Conservation (phyloP, 2,329 filamentous ascomycete genomes). For the Zalaria obscura region DNA sequence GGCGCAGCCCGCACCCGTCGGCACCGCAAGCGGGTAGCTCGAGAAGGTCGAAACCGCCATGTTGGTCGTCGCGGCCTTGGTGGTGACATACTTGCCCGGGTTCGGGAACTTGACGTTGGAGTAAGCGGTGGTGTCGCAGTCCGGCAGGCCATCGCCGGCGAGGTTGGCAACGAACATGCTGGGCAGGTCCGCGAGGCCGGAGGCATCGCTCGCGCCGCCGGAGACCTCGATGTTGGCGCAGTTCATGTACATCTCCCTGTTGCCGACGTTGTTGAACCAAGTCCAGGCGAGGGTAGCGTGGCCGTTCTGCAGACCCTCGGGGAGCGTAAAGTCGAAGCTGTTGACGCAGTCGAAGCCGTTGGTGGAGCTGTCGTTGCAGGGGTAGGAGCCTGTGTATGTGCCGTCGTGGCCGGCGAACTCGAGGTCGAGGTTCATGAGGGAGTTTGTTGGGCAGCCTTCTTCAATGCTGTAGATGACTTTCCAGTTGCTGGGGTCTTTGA, state of each 20-base stretch:
- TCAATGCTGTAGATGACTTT: slow-evolving; percentile 82
- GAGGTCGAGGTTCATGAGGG: slow-evolving; percentile 41
- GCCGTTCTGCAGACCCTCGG: slow-evolving; percentile 55
- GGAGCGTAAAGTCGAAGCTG: slow-evolving; percentile 57
- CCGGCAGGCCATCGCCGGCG: slow-evolving; percentile 22
- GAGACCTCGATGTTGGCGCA: slow-evolving; percentile 63
- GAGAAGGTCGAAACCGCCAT: slow-evolving; percentile 7
- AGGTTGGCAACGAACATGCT: slow-evolving; percentile 67
- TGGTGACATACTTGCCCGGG: slow-evolving; percentile 45
- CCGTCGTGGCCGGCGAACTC: slow-evolving; percentile 1
- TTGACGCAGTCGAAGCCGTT: slow-evolving; percentile 21
- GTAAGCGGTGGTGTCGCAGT: slow-evolving; percentile 40
- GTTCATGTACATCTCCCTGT: slow-evolving; percentile 97
- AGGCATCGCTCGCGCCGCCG: slow-evolving; percentile 32
- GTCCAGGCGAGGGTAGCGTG: slow-evolving; percentile 79
- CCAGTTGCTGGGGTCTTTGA: slow-evolving; percentile 46
- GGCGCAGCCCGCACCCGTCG: slow-evolving; percentile 9
- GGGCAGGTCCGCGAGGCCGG: slow-evolving; percentile 49
- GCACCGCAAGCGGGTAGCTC: slow-evolving; percentile 11
- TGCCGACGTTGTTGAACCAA: slow-evolving; percentile 87
- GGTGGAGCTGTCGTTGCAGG: slow-evolving; percentile 4
- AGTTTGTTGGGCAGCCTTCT: slow-evolving; percentile 65
- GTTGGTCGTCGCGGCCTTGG: slow-evolving; percentile 8
- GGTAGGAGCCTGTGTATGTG: slow-evolving; percentile 2
- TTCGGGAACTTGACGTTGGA: slow-evolving; percentile 54